phyloP scores from a whole-genome alignment of 768 basidiomycete species.

The Tremella fuciformis region DNA sequence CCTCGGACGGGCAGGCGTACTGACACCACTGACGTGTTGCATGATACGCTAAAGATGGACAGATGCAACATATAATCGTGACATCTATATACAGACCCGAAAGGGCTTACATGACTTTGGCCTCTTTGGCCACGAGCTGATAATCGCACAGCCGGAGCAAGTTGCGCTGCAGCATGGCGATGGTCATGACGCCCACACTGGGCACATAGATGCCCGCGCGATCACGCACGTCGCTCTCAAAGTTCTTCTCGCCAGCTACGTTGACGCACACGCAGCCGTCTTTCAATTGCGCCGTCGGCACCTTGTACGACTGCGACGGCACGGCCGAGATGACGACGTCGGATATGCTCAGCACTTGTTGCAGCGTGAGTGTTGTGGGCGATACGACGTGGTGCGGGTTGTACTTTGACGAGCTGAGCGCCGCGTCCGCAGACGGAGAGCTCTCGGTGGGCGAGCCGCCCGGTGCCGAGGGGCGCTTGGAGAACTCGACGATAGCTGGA shows the following conservation, averaged over 20 bases:
- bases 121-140: background rate
- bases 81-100: too few relatives aligned
- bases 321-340: slow-evolving; percentile 96
- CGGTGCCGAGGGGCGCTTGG: slow-evolving; percentile 66
- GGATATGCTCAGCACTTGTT: slow-evolving; percentile 75
- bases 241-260: slow-evolving; percentile 93
- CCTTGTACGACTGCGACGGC: slow-evolving; percentile 76
- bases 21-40: too few relatives aligned
- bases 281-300: slow-evolving; percentile 83
- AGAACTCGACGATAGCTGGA: slow-evolving; percentile 81
- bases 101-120: too few relatives aligned
- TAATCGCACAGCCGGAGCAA: slow-evolving; percentile 56
- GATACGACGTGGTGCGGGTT: slow-evolving; percentile 81
- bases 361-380: slow-evolving; percentile 63
- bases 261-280: slow-evolving; percentile 92
- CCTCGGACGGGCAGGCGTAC: too few relatives aligned
- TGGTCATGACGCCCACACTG: slow-evolving; percentile 96
- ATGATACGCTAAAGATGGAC: too few relatives aligned
- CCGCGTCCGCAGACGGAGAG: background rate
- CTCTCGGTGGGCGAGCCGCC: background rate
- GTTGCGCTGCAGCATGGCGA: slow-evolving; percentile 94
- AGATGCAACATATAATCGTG: too few relatives aligned
- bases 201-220: slow-evolving; percentile 94
- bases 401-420: slow-evolving; percentile 58
- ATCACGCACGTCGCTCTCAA: slow-evolving; percentile 85